Evolutionary conservation across 345 rosid species (phyloP).

Genomic region (Boechera divaricarpa): DNA sequence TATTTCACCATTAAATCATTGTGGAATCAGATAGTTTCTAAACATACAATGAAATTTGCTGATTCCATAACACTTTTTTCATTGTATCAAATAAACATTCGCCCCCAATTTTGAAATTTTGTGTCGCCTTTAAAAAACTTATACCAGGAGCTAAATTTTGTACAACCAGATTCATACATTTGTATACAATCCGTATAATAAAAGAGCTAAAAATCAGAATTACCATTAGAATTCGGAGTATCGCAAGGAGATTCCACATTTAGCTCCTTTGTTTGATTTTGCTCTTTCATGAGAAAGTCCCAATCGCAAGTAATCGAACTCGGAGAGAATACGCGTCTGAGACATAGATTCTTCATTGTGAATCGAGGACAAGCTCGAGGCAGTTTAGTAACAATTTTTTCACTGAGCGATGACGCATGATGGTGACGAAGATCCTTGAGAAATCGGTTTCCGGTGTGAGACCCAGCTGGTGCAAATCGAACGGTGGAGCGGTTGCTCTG

Average conservation of each 20-base stretch:
- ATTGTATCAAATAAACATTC: too few species aligned
- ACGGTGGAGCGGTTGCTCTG: neutral
- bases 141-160: too few species aligned
- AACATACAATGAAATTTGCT: neutral
- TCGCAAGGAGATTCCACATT: neutral
- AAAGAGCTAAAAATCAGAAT: neutral
- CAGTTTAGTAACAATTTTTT: neutral
- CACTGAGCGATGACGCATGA: neutral
- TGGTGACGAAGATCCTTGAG: neutral
- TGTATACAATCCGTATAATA: too few species aligned
- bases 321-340: conserved; percentile 10
- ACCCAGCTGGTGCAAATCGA: neutral
- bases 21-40: neutral
- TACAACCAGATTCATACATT: too few species aligned
- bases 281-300: neutral
- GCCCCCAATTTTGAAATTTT: neutral
- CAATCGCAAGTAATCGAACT: neutral
- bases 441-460: conserved; percentile 1
- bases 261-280: conserved; percentile 2
- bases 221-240: neutral
- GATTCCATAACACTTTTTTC: too few species aligned
- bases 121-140: too few species aligned
- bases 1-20: neutral
- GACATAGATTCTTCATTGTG: conserved; percentile 3
- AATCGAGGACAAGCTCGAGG: neutral